phyloP scores from a whole-genome alignment of 257 asterid genomes.

The Ophiorrhiza pumila region DNA sequence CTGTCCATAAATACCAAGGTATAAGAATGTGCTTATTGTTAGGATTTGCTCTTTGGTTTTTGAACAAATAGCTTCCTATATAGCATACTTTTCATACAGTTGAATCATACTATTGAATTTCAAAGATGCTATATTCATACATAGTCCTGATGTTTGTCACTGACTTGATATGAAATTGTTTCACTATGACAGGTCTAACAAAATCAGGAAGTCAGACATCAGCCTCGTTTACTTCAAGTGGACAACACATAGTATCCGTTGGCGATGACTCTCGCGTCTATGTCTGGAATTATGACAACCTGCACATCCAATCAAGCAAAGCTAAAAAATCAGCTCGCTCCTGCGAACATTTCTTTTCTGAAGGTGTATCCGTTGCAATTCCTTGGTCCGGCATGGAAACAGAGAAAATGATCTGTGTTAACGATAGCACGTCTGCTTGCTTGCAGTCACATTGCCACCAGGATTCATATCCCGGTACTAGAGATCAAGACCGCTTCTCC shows the following conservation, averaged over 20 bases:
- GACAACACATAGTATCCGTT: conserved; percentile 65
- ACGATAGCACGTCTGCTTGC: not conserved
- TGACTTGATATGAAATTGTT: not conserved
- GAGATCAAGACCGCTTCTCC: conserved; percentile 58
- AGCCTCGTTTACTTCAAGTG: conserved; percentile 59
- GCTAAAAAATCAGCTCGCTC: conserved; percentile 51
- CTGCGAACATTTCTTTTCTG: conserved; percentile 56
- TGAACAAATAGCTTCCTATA: not conserved
- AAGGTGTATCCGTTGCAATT: conserved; percentile 53
- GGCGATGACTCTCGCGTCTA: conserved; percentile 73
- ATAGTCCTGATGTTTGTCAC: not conserved
- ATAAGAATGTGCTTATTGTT: not conserved
- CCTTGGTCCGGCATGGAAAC: conserved; percentile 49
- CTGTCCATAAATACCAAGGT: conserved; percentile 82
- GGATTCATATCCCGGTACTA: conserved; percentile 19
- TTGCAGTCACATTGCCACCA: conserved; percentile 13
- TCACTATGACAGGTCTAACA: conserved; percentile 38
- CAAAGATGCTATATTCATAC: not conserved
- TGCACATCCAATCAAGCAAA: conserved; percentile 36
- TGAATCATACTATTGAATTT: not conserved
- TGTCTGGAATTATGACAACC: conserved; percentile 59
- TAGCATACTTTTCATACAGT: not conserved
- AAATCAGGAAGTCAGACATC: conserved; percentile 69
- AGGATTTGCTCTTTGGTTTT: too few species aligned
- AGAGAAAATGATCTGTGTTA: not conserved